Percentiles rank a stretch among this genome's conserved stretches.
Evolutionary conservation across 192 early-diverging fungal genomes (phyloP).

Genomic region (Rhizophlyctis rosea): DNA sequence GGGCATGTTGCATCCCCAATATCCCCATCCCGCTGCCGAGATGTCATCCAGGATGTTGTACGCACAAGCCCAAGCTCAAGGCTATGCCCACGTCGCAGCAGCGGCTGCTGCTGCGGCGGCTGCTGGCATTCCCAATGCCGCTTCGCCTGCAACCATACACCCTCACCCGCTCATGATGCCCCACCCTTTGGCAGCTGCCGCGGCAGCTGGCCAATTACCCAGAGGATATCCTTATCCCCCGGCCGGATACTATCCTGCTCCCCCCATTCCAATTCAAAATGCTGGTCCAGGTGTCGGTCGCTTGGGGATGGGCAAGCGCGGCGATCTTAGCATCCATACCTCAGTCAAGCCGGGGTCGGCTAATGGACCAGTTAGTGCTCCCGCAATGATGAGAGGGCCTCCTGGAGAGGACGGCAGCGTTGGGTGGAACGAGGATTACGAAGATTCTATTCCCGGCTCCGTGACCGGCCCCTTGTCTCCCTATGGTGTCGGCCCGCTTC

Average conservation of each 20-base stretch:
- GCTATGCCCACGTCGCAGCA: neutral
- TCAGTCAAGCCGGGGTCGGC: neutral
- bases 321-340: neutral
- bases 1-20: neutral
- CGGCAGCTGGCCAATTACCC: neutral
- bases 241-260: neutral
- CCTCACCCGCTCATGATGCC: neutral
- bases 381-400: neutral
- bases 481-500: neutral
- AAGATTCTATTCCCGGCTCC: too few relatives aligned
- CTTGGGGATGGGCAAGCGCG: neutral
- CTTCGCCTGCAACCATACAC: too few relatives aligned
- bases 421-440: too few relatives aligned
- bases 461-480: neutral
- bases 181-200: neutral
- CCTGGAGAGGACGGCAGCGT: neutral
- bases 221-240: neutral
- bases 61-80: neutral
- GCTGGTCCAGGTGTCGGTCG: too few relatives aligned
- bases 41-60: neutral
- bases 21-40: too few relatives aligned
- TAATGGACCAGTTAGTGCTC: neutral
- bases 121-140: too few relatives aligned
- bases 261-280: neutral
- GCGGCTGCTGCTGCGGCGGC: neutral